A percentile compares a stretch with the other conserved stretches of the same genome.
Evolutionary conservation across 768 basidiomycete genomes (phyloP).

Genomic region (Trametes villosa): DNA sequence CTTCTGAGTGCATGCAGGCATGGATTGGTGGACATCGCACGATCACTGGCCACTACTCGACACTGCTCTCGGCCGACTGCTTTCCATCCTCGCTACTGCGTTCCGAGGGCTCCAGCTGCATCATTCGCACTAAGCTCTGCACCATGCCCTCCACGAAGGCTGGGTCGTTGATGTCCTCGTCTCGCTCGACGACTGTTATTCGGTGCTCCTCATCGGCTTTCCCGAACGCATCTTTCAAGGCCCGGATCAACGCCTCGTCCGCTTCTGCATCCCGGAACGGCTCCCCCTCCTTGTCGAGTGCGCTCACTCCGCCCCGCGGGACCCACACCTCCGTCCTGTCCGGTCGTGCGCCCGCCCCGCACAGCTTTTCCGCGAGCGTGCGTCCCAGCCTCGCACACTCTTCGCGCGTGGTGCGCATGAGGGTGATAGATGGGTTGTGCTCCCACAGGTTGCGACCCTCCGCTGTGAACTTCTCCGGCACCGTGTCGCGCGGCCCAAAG

Average conservation of each 20-base stretch:
- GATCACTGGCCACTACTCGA: too few species aligned
- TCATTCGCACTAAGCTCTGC: conserved; percentile 13
- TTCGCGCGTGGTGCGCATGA: conserved; percentile 25
- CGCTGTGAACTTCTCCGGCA: conserved; percentile 17
- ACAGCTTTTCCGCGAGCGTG: conserved; percentile 19
- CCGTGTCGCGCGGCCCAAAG: conserved; percentile 23
- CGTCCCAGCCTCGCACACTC: conserved; percentile 21
- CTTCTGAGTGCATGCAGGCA: too few species aligned
- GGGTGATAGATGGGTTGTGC: conserved; percentile 24
- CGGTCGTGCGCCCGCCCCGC: conserved; percentile 1
- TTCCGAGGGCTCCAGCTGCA: conserved; percentile 2
- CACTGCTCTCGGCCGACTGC: not conserved
- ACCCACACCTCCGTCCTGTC: conserved; percentile 23
- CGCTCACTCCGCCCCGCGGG: conserved; percentile 20
- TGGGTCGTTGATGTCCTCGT: conserved; percentile 20
- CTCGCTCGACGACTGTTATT: conserved; percentile 15
- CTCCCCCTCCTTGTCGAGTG: conserved; percentile 7
- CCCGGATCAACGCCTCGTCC: conserved; percentile 17
- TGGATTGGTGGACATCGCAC: too few species aligned
- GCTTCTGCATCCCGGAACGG: conserved; percentile 21
- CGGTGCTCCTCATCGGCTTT: not conserved
- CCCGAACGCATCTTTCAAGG: conserved; percentile 10
- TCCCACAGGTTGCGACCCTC: conserved; percentile 14
- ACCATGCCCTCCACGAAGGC: conserved; percentile 22
- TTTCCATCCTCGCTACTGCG: not conserved